These are phyloP conservation scores for Colletotrichum sp. DNA, from an alignment of 2,329 filamentous ascomycete species.

Conservation along the genomic window DNA sequence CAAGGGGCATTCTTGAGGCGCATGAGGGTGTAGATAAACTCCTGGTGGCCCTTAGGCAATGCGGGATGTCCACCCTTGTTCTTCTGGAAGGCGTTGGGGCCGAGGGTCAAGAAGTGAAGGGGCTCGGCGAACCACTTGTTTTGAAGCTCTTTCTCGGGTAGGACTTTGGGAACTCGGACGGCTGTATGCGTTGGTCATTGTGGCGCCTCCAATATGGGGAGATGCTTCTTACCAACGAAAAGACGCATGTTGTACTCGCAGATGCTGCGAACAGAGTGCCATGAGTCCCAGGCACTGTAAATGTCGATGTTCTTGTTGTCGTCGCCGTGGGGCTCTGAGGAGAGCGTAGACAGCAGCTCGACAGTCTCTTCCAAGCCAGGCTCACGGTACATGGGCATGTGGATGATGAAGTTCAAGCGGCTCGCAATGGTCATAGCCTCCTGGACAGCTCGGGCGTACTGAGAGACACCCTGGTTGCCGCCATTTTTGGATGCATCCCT, in stretches of 20 bases:
- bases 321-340: constrained; percentile 34
- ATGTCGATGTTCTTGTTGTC: constrained; percentile 61
- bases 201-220: not conserved
- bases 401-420: constrained; percentile 80
- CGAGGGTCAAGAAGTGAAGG: constrained; percentile 64
- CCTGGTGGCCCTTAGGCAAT: constrained; percentile 66
- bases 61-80: constrained; percentile 68
- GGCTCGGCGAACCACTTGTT: constrained; percentile 74
- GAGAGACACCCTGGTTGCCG: constrained; percentile 60
- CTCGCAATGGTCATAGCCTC: constrained; percentile 78
- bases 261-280: constrained; percentile 84
- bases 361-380: constrained; percentile 60
- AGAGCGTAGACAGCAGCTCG: constrained; percentile 55
- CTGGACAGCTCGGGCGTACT: constrained; percentile 84
- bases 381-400: constrained; percentile 83
- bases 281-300: constrained; percentile 89
- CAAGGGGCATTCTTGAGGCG: constrained; percentile 67
- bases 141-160: constrained; percentile 66
- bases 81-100: constrained; percentile 57
- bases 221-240: constrained; percentile 75
- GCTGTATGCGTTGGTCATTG: constrained; percentile 38
- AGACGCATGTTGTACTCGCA: constrained; percentile 86
- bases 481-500: constrained; percentile 60
- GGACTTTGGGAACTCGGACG: constrained; percentile 60
- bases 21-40: constrained; percentile 67